These are phyloP conservation scores for Stentor coeruleus DNA, from an alignment of 73 alveolate species.

Conservation along the genomic window DNA sequence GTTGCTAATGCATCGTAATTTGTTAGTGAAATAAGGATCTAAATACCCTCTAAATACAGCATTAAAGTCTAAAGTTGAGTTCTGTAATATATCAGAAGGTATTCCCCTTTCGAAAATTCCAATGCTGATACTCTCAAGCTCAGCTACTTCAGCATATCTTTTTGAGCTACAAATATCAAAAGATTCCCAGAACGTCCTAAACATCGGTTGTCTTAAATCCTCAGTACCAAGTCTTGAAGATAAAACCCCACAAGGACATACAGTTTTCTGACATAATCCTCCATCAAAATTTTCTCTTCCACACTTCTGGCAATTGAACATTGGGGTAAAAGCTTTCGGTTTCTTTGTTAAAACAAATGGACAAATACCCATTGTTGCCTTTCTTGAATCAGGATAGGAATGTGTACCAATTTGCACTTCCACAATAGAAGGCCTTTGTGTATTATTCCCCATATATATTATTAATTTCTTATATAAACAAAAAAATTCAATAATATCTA, in stretches of 20 bases:
- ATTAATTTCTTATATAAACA: too few relatives aligned
- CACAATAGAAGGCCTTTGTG: not conserved
- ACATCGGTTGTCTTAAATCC: not conserved
- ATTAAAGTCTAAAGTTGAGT: not conserved
- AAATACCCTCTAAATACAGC: not conserved
- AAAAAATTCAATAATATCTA: too few relatives aligned
- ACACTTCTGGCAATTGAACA: not conserved
- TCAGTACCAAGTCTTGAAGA: not conserved
- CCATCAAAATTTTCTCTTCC: slow-evolving; percentile 1
- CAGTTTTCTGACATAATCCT: not conserved
- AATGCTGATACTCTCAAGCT: not conserved
- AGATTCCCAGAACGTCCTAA: not conserved
- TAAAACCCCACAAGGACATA: not conserved
- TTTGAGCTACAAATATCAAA: not conserved
- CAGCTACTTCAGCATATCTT: not conserved
- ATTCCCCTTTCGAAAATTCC: not conserved
- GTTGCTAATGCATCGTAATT: slow-evolving; percentile 10
- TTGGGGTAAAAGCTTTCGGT: not conserved
- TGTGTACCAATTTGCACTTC: not conserved
- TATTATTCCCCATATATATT: not conserved
- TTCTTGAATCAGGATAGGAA: not conserved
- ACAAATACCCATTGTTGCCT: not conserved
- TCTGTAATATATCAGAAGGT: not conserved
- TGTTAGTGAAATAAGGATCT: slow-evolving; percentile 1
- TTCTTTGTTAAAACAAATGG: not conserved